Conservation (phyloP, 495 filamentous ascomycete genomes). For the Podospora pseudoanserina region DNA sequence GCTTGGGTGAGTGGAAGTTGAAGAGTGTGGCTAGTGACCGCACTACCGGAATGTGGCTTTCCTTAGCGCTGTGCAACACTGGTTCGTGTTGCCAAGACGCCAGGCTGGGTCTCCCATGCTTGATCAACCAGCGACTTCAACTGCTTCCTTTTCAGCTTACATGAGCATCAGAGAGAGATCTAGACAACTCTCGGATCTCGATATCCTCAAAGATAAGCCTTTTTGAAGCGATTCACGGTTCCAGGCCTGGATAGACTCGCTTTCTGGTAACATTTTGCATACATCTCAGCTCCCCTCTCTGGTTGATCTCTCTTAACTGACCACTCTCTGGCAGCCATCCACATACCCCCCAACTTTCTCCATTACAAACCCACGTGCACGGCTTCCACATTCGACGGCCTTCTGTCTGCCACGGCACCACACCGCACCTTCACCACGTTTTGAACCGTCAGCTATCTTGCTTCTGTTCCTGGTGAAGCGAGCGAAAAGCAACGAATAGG, state of each 20-base stretch:
- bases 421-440: background rate
- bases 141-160: slow-evolving; percentile 6
- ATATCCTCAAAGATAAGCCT: background rate
- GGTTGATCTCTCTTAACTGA: background rate
- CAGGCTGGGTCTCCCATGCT: background rate
- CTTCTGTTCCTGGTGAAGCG: background rate
- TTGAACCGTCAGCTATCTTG: background rate
- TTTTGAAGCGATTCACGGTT: background rate
- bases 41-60: slow-evolving; percentile 2
- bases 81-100: background rate
- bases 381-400: slow-evolving; percentile 1
- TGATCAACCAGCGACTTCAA: background rate
- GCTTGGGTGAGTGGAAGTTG: background rate
- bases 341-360: background rate
- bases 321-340: background rate
- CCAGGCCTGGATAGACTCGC: slow-evolving; percentile 1
- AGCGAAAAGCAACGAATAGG: background rate
- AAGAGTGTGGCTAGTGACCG: background rate
- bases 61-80: background rate
- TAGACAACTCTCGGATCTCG: background rate
- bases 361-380: slow-evolving; percentile 1
- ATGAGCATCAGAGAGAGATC: background rate
- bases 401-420: background rate
- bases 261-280: background rate
- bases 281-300: background rate